Conservation (phyloP, 495 filamentous ascomycete genomes). For the Apodospora peruviana region DNA sequence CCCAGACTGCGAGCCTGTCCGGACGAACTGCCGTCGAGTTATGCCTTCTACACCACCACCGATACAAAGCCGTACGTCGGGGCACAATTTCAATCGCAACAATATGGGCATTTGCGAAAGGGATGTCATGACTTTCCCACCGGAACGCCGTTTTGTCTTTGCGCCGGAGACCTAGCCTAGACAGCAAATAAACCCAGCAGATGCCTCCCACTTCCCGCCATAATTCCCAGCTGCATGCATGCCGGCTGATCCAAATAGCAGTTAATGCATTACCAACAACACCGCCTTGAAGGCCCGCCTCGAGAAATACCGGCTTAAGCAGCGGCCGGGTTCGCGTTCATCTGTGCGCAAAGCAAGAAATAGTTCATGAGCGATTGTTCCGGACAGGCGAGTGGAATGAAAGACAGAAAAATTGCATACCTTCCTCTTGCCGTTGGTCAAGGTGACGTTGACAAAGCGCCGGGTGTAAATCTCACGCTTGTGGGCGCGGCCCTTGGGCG, state of each 20-base stretch:
- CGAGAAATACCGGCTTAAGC: too few relatives aligned
- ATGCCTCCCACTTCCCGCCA: neutral
- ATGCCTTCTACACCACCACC: too few relatives aligned
- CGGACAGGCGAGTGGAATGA: neutral
- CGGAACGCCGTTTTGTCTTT: too few relatives aligned
- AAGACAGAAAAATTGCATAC: conserved; percentile 33
- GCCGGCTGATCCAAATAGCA: neutral
- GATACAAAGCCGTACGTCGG: too few relatives aligned
- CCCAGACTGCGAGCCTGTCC: too few relatives aligned
- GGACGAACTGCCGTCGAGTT: too few relatives aligned
- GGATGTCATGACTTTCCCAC: too few relatives aligned
- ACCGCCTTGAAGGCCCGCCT: too few relatives aligned
- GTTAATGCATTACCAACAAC: neutral
- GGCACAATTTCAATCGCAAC: too few relatives aligned
- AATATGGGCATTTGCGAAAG: too few relatives aligned
- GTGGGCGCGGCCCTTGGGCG: conserved; percentile 95
- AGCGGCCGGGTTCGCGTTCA: neutral
- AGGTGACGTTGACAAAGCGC: conserved; percentile 97
- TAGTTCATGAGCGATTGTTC: neutral
- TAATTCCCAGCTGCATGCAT: too few relatives aligned
- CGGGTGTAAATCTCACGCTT: conserved; percentile 95
- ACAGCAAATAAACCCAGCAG: neutral
- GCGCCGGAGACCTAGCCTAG: neutral
- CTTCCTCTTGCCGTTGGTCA: conserved; percentile 99
- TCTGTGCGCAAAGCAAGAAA: neutral